Percentiles rank a stretch among this genome's conserved stretches.
phyloP scores from a whole-genome alignment of 2,329 filamentous ascomycete genomes.

The Talaromyces verruculosus region DNA sequence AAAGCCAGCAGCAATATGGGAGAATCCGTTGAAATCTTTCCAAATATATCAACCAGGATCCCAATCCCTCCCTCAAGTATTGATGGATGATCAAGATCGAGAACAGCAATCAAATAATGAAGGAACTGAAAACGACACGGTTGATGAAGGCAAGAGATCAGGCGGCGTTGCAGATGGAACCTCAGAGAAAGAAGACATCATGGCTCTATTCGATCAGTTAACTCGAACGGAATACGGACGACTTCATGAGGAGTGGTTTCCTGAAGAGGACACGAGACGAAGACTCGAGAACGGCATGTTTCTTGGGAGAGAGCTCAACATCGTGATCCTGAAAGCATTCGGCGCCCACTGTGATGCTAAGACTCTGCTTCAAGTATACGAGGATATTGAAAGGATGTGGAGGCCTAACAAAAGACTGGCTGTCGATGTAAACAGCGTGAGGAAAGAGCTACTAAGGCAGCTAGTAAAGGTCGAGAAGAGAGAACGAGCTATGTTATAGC shows the following conservation, averaged over 20 bases:
- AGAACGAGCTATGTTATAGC: background rate
- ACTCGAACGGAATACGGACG: slow-evolving; percentile 7
- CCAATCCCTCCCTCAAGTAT: background rate
- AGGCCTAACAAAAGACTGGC: slow-evolving; percentile 37
- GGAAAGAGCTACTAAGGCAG: slow-evolving; percentile 40
- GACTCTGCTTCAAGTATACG: slow-evolving; percentile 41
- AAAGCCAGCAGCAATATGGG: slow-evolving; percentile 10
- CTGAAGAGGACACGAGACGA: slow-evolving; percentile 29
- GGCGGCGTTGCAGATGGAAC: background rate
- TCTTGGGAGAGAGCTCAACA: slow-evolving; percentile 42
- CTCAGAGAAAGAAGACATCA: slow-evolving; percentile 19
- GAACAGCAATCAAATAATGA: background rate
- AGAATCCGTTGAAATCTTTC: slow-evolving; percentile 18
- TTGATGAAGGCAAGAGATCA: background rate
- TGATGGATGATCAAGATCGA: background rate
- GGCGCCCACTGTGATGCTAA: slow-evolving; percentile 38
- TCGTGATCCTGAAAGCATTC: slow-evolving; percentile 42
- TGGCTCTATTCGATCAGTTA: slow-evolving; percentile 20
- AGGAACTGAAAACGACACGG: background rate
- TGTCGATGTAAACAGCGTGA: slow-evolving; percentile 38
- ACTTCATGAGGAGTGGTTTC: slow-evolving; percentile 9
- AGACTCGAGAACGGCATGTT: slow-evolving; percentile 44
- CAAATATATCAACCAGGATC: background rate
- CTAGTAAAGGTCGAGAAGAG: slow-evolving; percentile 26
- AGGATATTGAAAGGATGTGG: slow-evolving; percentile 44